Percentiles rank a stretch among this genome's conserved stretches.
Evolutionary conservation across 371 early-diverging fungal genomes (phyloP).

Genomic region (Globomyces sp.): DNA sequence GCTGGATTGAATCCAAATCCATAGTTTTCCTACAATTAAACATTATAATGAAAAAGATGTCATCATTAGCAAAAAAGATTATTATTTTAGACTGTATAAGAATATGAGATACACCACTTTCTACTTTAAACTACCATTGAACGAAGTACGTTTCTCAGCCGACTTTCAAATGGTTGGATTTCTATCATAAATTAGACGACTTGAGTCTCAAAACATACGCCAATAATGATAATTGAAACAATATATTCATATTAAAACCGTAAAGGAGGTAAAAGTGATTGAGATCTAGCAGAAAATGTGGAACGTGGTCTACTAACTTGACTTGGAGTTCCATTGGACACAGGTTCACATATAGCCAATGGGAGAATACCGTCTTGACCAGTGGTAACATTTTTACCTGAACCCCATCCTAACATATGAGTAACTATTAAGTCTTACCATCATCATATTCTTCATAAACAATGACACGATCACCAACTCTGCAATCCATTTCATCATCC

Average conservation of each 20-base stretch:
- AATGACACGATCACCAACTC: constrained; percentile 33
- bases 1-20: constrained; percentile 6
- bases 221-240: constrained; percentile 7
- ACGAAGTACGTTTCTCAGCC: too few species aligned
- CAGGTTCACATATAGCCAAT: constrained; percentile 27
- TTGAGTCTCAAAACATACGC: not conserved
- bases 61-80: not conserved
- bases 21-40: not conserved
- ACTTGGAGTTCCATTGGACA: constrained; percentile 13
- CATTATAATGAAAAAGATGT: constrained; percentile 5
- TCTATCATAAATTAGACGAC: too few species aligned
- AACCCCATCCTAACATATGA: constrained; percentile 31
- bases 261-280: constrained; percentile 7
- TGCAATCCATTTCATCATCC: constrained; percentile 34
- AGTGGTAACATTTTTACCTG: constrained; percentile 32
- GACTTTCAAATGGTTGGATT: too few species aligned
- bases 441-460: constrained; percentile 43
- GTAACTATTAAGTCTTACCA: constrained; percentile 16
- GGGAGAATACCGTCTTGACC: constrained; percentile 40
- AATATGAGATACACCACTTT: too few species aligned
- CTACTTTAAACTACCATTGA: too few species aligned
- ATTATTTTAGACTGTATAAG: too few species aligned
- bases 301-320: constrained; percentile 6
- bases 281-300: constrained; percentile 15
- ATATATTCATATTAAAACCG: not conserved